Evolutionary conservation across 306 rosid genomes (phyloP), one percentile per base, ranked within the genome.

Genomic region (Fragaria nilgerrensis): DNA sequence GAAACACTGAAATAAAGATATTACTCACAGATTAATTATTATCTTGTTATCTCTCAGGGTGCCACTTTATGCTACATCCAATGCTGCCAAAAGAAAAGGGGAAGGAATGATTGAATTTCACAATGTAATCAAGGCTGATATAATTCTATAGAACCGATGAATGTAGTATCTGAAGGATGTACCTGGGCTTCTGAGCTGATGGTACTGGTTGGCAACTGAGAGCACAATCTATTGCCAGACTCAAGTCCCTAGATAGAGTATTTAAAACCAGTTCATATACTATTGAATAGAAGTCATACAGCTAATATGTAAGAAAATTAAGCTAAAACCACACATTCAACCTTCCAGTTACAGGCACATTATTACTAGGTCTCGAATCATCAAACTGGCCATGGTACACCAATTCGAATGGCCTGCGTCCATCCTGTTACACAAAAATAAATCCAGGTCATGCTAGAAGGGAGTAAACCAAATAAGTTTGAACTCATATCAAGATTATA

Each of bases 51-150:
- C 72, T 80, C 86, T 80, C 83, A 1, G 95, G 98, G 85, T 94
- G 95, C 97, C 98, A 94, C 89, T 94, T 94, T 85, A 92, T 94
- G 85, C 97, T 86, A 86, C 98, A 94, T 89, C 97, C 98, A 86
- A 94, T 83, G 80, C 98, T 94, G 77, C n/a, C 77, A 64, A 22
- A 73, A 73, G 34, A 11, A 86, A 77, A 80, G 82, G 34, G 64
- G 34, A 61, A 14, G 20, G 39, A 14, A 25, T 82, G 64, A 82
- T 72, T 11, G 10, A 71, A 44, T 63, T 52, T 84, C 65, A 80
- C 76, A 59, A 34, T 27, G 36, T 72, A 70, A 81, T 13, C 45
- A 62, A 29, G 78, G 41, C 45, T 3, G 56, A 63, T 20, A 73
- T 39, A 53, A 14, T 13, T 68, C 65, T 69, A 58, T 53, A 55